phyloP scores from a whole-genome alignment of 176 grass and related monocot genomes.

The Themeda triandra region DNA sequence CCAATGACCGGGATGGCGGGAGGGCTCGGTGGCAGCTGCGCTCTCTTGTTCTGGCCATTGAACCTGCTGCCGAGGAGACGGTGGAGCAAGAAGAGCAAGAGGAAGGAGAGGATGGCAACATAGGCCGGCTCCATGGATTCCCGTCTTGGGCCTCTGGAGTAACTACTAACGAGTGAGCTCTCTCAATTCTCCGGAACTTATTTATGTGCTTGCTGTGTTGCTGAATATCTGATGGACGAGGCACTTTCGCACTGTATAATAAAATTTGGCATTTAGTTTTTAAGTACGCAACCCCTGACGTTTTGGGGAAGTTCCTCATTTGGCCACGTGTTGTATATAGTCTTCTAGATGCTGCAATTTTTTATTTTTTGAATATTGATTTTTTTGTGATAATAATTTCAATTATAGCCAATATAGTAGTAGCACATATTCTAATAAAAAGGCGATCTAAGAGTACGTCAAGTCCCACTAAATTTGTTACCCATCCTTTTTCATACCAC shows the following conservation, averaged over 20 bases:
- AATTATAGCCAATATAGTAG: too few species aligned
- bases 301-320: neutral
- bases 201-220: neutral
- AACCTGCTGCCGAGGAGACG: neutral
- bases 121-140: neutral
- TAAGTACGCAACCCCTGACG: neutral
- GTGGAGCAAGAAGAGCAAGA: constrained; percentile 5
- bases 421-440: too few species aligned
- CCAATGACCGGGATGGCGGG: constrained; percentile 43
- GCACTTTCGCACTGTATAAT: neutral
- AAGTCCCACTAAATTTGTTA: too few species aligned
- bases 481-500: too few species aligned
- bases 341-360: neutral
- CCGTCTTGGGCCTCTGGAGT: too few species aligned
- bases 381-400: too few species aligned
- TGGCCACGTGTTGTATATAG: neutral
- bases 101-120: neutral
- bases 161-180: neutral
- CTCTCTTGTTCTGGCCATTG: neutral
- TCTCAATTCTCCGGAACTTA: neutral
- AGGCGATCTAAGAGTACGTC: too few species aligned
- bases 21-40: constrained; percentile 32
- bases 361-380: too few species aligned
- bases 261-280: neutral
- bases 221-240: neutral